Conservation (phyloP, 805 yeast species). For the Saturnispora dispora region DNA sequence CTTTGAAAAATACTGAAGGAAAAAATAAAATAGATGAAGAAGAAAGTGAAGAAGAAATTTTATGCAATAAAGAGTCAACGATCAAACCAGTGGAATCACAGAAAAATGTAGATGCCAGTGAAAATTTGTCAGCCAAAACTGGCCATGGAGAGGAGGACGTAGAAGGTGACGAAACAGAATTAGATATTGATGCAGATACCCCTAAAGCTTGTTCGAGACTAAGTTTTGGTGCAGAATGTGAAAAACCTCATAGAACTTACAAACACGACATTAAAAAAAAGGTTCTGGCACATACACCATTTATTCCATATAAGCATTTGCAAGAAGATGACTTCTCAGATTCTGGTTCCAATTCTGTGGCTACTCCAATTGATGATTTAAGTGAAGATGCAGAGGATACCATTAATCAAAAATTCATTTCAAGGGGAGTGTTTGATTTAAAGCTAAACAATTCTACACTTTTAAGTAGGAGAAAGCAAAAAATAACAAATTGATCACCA, state of each 20-base stretch:
- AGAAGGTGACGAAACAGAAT: constrained; percentile 13
- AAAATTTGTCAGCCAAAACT: background rate
- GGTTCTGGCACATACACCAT: constrained; percentile 15
- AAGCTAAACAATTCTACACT: constrained; percentile 57
- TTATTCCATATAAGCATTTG: constrained; percentile 1
- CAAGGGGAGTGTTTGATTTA: constrained; percentile 34
- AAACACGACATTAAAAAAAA: constrained; percentile 7
- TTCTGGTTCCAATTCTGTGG: background rate
- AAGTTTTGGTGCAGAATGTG: constrained; percentile 2
- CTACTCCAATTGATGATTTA: background rate
- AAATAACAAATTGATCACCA: background rate
- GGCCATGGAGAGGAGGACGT: background rate
- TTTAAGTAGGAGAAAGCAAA: constrained; percentile 42
- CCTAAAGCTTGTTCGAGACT: constrained; percentile 3
- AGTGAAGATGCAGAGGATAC: background rate
- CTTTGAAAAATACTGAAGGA: constrained; percentile 6
- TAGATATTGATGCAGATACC: constrained; percentile 14
- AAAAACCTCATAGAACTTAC: background rate
- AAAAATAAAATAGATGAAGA: constrained; percentile 4
- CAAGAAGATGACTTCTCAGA: background rate
- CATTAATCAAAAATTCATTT: constrained; percentile 17
- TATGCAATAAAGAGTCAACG: background rate
- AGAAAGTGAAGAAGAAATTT: background rate
- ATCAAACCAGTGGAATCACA: background rate
- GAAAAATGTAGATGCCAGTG: too few relatives aligned